Conservation (phyloP, 192 early-diverging fungal species). For the Coemansia sp. region DNA sequence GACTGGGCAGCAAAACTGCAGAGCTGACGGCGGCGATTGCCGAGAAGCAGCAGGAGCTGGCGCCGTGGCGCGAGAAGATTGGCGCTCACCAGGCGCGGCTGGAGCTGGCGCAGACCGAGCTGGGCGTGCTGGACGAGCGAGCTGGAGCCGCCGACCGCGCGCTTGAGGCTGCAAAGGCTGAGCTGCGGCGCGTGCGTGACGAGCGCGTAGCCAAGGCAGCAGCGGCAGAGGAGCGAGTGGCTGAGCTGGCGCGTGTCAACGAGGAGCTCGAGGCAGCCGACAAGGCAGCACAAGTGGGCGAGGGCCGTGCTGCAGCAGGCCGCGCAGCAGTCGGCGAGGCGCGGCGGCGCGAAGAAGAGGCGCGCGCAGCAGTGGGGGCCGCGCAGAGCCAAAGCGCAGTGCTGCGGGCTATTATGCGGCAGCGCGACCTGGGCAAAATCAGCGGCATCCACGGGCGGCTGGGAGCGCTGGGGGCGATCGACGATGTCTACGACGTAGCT, state of each 20-base stretch:
- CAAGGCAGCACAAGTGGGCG: slow-evolving; percentile 41
- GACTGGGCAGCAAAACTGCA: slow-evolving; percentile 86
- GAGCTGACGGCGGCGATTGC: slow-evolving; percentile 79
- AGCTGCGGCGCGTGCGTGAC: slow-evolving; percentile 51
- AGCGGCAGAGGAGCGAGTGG: slow-evolving; percentile 39
- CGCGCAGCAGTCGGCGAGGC: slow-evolving; percentile 44
- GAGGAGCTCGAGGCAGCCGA: slow-evolving; percentile 58
- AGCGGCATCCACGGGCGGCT: slow-evolving; percentile 81
- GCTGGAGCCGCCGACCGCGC: slow-evolving; percentile 54
- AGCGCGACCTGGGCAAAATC: slow-evolving; percentile 72
- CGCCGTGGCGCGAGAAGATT: slow-evolving; percentile 86
- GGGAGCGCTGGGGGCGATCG: slow-evolving; percentile 95
- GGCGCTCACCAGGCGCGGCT: slow-evolving; percentile 69
- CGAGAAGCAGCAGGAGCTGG: slow-evolving; percentile 78
- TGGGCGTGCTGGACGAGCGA: slow-evolving; percentile 71
- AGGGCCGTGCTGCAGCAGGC: slow-evolving; percentile 44
- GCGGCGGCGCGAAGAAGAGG: slow-evolving; percentile 73
- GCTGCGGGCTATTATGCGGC: slow-evolving; percentile 65
- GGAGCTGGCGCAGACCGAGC: slow-evolving; percentile 81
- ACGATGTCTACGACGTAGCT: slow-evolving; percentile 92
- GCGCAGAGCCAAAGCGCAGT: slow-evolving; percentile 70
- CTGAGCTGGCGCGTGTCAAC: slow-evolving; percentile 52
- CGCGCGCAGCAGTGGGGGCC: slow-evolving; percentile 60
- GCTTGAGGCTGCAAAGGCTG: slow-evolving; percentile 64
- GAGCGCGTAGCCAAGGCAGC: slow-evolving; percentile 44